Evolutionary conservation across 169 alveolate species (phyloP).

Genomic region (Toxoplasma gondii): DNA sequence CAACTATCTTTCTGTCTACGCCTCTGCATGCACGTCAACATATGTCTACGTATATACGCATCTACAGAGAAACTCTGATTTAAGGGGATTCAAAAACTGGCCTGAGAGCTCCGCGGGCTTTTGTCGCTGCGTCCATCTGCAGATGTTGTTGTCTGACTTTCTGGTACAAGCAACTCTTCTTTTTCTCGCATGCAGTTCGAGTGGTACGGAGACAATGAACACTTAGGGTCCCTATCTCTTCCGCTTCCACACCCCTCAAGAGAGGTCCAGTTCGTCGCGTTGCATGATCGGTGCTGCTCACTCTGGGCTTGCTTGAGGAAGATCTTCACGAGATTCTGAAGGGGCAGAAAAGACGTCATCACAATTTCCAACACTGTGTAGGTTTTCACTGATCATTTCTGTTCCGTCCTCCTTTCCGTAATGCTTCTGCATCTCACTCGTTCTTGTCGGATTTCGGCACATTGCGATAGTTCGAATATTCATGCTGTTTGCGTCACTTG

Average conservation of each 20-base stretch:
- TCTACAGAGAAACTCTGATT: background rate
- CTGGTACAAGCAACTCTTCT: background rate
- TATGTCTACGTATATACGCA: background rate
- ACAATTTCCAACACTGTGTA: too few species aligned
- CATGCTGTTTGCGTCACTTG: too few species aligned
- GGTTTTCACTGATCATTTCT: too few species aligned
- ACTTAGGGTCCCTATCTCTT: background rate
- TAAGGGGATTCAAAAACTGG: background rate
- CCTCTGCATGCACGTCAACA: background rate
- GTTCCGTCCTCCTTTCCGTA: too few species aligned
- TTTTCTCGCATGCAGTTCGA: background rate
- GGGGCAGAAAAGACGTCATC: too few species aligned
- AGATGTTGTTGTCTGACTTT: background rate
- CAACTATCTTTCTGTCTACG: background rate
- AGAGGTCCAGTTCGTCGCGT: background rate
- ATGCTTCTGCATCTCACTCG: too few species aligned
- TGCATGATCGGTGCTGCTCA: background rate
- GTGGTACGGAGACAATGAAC: background rate
- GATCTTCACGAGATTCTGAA: constrained; percentile 4
- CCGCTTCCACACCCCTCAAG: background rate
- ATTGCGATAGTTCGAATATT: too few species aligned
- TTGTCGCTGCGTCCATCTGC: background rate
- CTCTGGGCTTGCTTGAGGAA: background rate
- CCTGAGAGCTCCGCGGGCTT: background rate
- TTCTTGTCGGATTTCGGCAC: too few species aligned